Conservation (phyloP, 192 early-diverging fungal species). For the Jimgerdemannia lactiflua region DNA sequence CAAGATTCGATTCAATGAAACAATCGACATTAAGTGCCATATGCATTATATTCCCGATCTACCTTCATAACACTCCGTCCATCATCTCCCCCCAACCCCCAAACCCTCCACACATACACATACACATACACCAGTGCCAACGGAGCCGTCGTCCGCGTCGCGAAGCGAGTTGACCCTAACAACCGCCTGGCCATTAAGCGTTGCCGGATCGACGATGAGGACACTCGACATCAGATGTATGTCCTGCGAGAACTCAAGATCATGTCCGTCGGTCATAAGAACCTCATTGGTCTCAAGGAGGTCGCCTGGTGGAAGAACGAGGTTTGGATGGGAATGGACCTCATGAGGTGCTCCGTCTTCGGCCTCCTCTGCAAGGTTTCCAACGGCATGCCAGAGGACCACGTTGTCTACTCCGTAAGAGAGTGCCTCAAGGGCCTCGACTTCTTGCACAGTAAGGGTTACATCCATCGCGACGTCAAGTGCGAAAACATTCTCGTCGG, state of each 20-base stretch:
- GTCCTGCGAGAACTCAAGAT: constrained; percentile 34
- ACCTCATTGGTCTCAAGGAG: constrained; percentile 30
- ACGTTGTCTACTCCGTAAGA: constrained; percentile 21
- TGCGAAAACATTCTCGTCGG: constrained; percentile 37
- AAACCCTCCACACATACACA: not conserved
- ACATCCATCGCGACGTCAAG: constrained; percentile 38
- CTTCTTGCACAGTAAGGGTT: constrained; percentile 29
- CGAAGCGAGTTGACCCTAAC: not conserved
- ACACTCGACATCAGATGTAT: constrained; percentile 7
- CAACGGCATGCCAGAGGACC: constrained; percentile 29
- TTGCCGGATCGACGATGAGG: constrained; percentile 24
- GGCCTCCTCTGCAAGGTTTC: constrained; percentile 20
- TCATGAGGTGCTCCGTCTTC: constrained; percentile 37
- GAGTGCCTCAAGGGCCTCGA: constrained; percentile 29
- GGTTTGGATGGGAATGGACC: constrained; percentile 40
- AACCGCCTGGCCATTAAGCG: constrained; percentile 27
- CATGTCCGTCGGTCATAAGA: constrained; percentile 27
- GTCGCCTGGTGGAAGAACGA: constrained; percentile 19
- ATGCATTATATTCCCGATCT: no score
- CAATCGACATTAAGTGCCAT: not conserved
- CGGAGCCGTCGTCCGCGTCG: constrained; percentile 30
- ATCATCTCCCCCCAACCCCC: no score
- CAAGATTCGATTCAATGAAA: not conserved
- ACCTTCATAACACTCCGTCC: no score
- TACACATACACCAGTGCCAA: constrained; percentile 16